Evolutionary conservation across 306 rosid genomes (phyloP), one percentile per base, ranked within the genome.

Genomic region (Lotus japonicus): DNA sequence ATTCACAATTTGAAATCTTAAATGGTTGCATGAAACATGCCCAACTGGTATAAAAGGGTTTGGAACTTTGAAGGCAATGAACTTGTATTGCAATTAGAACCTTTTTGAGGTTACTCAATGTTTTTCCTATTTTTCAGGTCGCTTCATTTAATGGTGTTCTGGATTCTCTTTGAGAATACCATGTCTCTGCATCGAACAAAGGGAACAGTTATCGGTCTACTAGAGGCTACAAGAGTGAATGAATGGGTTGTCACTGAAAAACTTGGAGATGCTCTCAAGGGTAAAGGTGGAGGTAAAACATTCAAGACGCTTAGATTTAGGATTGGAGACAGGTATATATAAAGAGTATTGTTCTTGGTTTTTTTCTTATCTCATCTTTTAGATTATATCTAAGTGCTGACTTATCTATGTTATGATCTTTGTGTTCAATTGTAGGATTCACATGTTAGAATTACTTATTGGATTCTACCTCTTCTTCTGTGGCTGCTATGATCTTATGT

Each of bases 211-310:
- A 89, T 89, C 5, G 96, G 98, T 50, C 81, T 92, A 14, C 64
- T 92, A 41, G 95, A 86, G 80, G 50, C 82, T 7, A 84, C 80
- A 62, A 54, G 92, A 53, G 96, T 83, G 66, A 89, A 92, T 41
- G 98, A 92, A 64, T 92, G 96, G 96, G 75, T 92, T 57, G 96
- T 92, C 51, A 92, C 98, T 1, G 95, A 87, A 77, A 92, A 92
- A 63, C 85, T 89, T 48, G 98, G 98, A 69, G 92, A 84, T 72
- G 83, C 84, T 62, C 82, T 87, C 18, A 89, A 85, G 78, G 61
- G 56, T 39, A 89, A 85, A 79, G 52, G 54, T 23, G 64, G 58
- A 3, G 7, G 73, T 0, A 87, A 89, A 81, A 58, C 79, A 39
- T 66, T 82, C 12, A 84, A 67, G 65, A 89, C 72, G 41, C 75